phyloP scores from a whole-genome alignment of 768 basidiomycete species.

The Hericium erinaceus region DNA sequence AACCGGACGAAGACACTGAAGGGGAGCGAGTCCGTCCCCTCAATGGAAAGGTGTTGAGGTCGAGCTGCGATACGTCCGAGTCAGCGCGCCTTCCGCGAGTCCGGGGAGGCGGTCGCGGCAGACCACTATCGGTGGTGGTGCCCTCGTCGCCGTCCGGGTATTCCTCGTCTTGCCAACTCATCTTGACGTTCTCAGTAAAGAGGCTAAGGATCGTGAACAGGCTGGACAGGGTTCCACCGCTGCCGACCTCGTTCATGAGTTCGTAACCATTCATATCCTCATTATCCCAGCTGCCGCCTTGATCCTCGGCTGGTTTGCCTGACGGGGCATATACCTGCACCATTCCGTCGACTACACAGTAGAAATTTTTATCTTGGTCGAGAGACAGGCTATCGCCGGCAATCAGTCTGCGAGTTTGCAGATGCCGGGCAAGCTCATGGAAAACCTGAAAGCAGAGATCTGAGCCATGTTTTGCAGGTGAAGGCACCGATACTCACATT shows the following conservation, averaged over 20 bases:
- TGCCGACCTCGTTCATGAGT: slow-evolving; percentile 90
- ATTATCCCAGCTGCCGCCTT: slow-evolving; percentile 60
- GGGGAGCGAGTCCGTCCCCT: slow-evolving; percentile 39
- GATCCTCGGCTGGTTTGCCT: slow-evolving; percentile 38
- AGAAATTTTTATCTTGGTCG: slow-evolving; percentile 90
- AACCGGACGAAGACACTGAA: slow-evolving; percentile 55
- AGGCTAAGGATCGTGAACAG: slow-evolving; percentile 94
- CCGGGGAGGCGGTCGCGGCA: slow-evolving; percentile 4
- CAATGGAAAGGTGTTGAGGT: slow-evolving; percentile 27
- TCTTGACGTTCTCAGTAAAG: slow-evolving; percentile 90
- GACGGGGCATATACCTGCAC: slow-evolving; percentile 87
- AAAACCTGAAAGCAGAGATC: slow-evolving; percentile 53
- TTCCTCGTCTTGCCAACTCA: slow-evolving; percentile 75
- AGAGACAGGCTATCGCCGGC: slow-evolving; percentile 92
- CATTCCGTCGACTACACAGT: slow-evolving; percentile 96
- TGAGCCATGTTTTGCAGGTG: neutral
- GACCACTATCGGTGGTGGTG: slow-evolving; percentile 3
- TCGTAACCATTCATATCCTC: slow-evolving; percentile 95
- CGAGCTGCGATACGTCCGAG: slow-evolving; percentile 58
- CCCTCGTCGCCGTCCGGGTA: slow-evolving; percentile 15
- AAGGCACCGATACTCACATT: slow-evolving; percentile 46
- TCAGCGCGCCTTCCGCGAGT: slow-evolving; percentile 31
- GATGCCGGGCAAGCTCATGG: slow-evolving; percentile 91
- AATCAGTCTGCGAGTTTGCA: slow-evolving; percentile 91
- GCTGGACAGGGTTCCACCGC: slow-evolving; percentile 90